Evolutionary conservation across 2,329 filamentous ascomycete species (phyloP).

Genomic region (Ampelomyces quisqualis): DNA sequence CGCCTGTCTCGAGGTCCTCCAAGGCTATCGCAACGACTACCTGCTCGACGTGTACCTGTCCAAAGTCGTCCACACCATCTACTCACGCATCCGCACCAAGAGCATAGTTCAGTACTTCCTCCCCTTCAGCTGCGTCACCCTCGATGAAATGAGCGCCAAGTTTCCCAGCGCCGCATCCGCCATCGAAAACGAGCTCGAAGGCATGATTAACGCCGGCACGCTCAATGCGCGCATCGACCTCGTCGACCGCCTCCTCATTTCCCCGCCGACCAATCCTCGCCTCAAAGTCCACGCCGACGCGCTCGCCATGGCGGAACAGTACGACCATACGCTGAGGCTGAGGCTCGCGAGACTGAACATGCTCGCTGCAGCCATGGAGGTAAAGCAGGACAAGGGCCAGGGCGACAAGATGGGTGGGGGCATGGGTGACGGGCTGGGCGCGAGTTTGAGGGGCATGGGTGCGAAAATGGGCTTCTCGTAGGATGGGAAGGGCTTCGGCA

Average conservation of each 20-base stretch:
- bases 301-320: slow-evolving; percentile 66
- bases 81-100: slow-evolving; percentile 76
- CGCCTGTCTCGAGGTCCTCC: slow-evolving; percentile 77
- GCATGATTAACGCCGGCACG: slow-evolving; percentile 71
- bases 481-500: neutral
- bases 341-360: slow-evolving; percentile 78
- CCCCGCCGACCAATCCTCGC: slow-evolving; percentile 66
- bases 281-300: slow-evolving; percentile 69
- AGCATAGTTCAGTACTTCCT: slow-evolving; percentile 92
- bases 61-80: slow-evolving; percentile 69
- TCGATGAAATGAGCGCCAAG: slow-evolving; percentile 73
- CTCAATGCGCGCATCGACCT: slow-evolving; percentile 82
- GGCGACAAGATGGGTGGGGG: slow-evolving; percentile 14
- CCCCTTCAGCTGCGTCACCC: slow-evolving; percentile 83
- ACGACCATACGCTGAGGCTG: slow-evolving; percentile 73
- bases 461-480: slow-evolving; percentile 36
- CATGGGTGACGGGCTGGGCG: slow-evolving; percentile 25
- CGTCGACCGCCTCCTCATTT: slow-evolving; percentile 75
- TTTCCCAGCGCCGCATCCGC: slow-evolving; percentile 61
- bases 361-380: slow-evolving; percentile 71
- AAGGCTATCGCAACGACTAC: slow-evolving; percentile 80
- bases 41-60: slow-evolving; percentile 86
- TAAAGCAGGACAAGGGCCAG: slow-evolving; percentile 43
- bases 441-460: slow-evolving; percentile 31
- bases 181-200: slow-evolving; percentile 72